A percentile compares a stretch with the other conserved stretches of the same genome.
Evolutionary conservation across 345 rosid species (phyloP).

Genomic region (Citrus sp.): DNA sequence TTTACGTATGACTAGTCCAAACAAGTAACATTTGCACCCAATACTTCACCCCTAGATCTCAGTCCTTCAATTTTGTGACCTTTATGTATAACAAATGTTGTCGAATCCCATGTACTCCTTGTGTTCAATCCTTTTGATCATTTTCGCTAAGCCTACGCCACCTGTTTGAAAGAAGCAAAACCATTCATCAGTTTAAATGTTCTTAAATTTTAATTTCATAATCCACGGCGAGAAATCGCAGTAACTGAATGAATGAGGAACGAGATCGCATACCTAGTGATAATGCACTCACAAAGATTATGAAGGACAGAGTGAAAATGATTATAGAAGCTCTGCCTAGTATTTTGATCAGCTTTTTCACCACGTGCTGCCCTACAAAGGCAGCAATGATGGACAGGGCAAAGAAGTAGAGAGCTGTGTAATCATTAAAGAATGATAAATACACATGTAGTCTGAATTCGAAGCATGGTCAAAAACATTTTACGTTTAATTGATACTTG

Average conservation of each 20-base stretch:
- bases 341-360: conserved; percentile 24
- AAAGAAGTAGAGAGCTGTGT: background rate
- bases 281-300: conserved; percentile 33
- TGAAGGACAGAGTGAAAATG: conserved; percentile 36
- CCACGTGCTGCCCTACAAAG: conserved; percentile 25
- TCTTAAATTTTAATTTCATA: background rate
- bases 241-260: background rate
- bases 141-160: conserved; percentile 32
- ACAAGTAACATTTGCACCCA: no score
- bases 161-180: conserved; percentile 18
- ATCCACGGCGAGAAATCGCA: background rate
- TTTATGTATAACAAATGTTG: conserved; percentile 18
- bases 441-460: no score
- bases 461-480: background rate
- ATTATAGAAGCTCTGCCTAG: conserved; percentile 38
- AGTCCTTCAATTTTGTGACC: background rate
- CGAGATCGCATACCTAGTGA: conserved; percentile 24
- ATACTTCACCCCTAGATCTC: background rate
- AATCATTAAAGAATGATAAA: background rate
- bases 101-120: conserved; percentile 42
- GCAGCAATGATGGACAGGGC: background rate
- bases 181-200: background rate
- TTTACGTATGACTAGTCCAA: background rate
- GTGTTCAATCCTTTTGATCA: conserved; percentile 28
- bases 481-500: background rate